Evolutionary conservation across 2,329 filamentous ascomycete species (phyloP).

Genomic region (Lecanicillium sp.): DNA sequence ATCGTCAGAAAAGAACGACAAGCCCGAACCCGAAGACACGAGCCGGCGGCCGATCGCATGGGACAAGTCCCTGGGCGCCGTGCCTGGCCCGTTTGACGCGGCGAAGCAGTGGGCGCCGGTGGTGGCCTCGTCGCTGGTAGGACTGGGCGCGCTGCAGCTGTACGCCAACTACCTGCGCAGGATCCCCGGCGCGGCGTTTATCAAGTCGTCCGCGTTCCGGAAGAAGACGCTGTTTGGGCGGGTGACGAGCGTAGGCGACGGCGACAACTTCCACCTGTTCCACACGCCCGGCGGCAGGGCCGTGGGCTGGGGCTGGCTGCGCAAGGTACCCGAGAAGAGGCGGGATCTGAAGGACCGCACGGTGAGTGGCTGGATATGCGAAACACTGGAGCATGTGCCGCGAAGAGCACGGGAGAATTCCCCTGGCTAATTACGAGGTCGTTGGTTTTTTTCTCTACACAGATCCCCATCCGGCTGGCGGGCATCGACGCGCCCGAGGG

Average conservation of each 20-base stretch:
- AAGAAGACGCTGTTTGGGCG: constrained; percentile 71
- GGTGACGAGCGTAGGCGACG: constrained; percentile 93
- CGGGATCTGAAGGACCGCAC: constrained; percentile 70
- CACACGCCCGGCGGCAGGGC: constrained; percentile 89
- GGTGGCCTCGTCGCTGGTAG: constrained; percentile 31
- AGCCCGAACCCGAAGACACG: constrained; percentile 19
- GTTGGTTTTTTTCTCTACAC: no score
- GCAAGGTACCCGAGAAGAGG: constrained; percentile 63
- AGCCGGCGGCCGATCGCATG: constrained; percentile 30
- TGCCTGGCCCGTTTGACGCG: constrained; percentile 26
- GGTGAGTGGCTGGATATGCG: constrained; percentile 40
- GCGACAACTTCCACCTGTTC: constrained; percentile 89
- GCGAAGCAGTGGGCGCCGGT: constrained; percentile 36
- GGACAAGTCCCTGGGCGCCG: constrained; percentile 30
- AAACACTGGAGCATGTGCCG: no score
- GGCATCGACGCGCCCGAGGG: constrained; percentile 91
- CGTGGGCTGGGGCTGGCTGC: constrained; percentile 88
- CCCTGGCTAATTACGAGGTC: neutral
- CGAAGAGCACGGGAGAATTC: neutral
- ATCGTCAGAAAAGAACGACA: constrained; percentile 18
- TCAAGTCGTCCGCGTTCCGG: constrained; percentile 69
- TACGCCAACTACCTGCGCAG: constrained; percentile 77
- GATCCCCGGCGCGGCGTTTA: constrained; percentile 69
- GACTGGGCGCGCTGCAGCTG: constrained; percentile 39
- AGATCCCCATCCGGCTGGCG: constrained; percentile 86